Percentiles rank a stretch among this genome's conserved stretches.
These are phyloP conservation scores for Venturia asperata DNA, from an alignment of 2,329 filamentous ascomycete genomes.

Conservation along the genomic window DNA sequence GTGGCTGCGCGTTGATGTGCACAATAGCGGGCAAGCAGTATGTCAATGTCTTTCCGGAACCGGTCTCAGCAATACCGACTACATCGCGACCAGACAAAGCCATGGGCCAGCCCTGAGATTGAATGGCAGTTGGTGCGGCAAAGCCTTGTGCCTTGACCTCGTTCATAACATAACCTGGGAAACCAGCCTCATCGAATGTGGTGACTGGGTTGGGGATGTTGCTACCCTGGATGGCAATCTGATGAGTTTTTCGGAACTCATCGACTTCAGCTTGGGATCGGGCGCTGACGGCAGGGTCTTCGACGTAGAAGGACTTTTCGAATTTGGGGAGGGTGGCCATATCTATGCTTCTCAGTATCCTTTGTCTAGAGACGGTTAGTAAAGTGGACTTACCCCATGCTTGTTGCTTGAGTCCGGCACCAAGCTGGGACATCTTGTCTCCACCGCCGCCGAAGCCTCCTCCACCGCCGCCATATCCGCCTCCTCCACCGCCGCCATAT, in stretches of 20 bases:
- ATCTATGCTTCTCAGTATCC: slow-evolving; percentile 49
- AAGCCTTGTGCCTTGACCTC: slow-evolving; percentile 99
- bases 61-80: slow-evolving; percentile 97
- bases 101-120: slow-evolving; percentile 99
- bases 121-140: slow-evolving; percentile 85
- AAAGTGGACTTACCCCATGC: slow-evolving; percentile 64
- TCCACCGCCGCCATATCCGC: slow-evolving; percentile 28
- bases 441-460: slow-evolving; percentile 54
- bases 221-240: slow-evolving; percentile 73
- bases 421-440: slow-evolving; percentile 90
- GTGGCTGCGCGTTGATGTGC: slow-evolving; percentile 98
- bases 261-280: slow-evolving; percentile 76
- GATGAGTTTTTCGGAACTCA: slow-evolving; percentile 75
- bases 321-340: slow-evolving; percentile 78
- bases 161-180: slow-evolving; percentile 94
- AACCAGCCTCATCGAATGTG: slow-evolving; percentile 95
- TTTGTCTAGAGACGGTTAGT: slow-evolving; percentile 15
- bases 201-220: slow-evolving; percentile 90
- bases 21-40: slow-evolving; percentile 98
- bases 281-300: slow-evolving; percentile 68
- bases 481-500: slow-evolving; percentile 26
- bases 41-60: slow-evolving; percentile 96
- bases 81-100: slow-evolving; percentile 95
- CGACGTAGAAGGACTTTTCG: slow-evolving; percentile 99
- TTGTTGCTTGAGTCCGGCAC: slow-evolving; percentile 78